A percentile compares a stretch with the other conserved stretches of the same genome.
phyloP scores from a whole-genome alignment of 2,329 filamentous ascomycete genomes.

The Ophiostoma himal-ulmi region DNA sequence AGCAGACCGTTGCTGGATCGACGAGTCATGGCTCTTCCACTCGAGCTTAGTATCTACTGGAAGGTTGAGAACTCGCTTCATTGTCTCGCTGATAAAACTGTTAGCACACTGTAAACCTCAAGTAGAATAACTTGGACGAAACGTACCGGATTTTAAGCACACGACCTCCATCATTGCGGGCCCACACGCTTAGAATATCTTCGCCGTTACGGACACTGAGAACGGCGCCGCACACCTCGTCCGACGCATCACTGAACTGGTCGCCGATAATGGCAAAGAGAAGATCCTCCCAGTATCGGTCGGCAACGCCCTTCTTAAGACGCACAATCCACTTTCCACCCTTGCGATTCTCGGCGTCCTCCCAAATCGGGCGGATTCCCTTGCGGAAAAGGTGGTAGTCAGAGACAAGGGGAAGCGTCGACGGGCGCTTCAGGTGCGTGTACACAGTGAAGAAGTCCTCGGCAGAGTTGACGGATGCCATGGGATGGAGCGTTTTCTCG shows the following conservation, averaged over 20 bases:
- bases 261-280: slow-evolving; percentile 87
- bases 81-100: slow-evolving; percentile 64
- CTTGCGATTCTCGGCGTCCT: slow-evolving; percentile 92
- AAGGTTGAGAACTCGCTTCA: slow-evolving; percentile 83
- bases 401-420: slow-evolving; percentile 79
- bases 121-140: neutral
- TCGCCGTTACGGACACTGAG: slow-evolving; percentile 92
- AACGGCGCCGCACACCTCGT: slow-evolving; percentile 92
- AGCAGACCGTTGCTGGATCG: slow-evolving; percentile 83
- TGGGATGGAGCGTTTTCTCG: slow-evolving; percentile 87
- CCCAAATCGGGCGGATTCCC: slow-evolving; percentile 94
- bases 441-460: slow-evolving; percentile 93
- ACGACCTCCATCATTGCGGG: slow-evolving; percentile 82
- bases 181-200: slow-evolving; percentile 97
- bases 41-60: slow-evolving; percentile 84
- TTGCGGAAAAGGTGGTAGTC: slow-evolving; percentile 99
- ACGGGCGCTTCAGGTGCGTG: slow-evolving; percentile 82
- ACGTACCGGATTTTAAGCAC: slow-evolving; percentile 92
- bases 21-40: slow-evolving; percentile 95
- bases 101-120: slow-evolving; percentile 7
- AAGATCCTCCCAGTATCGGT: slow-evolving; percentile 95
- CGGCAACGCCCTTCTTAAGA: slow-evolving; percentile 93
- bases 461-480: slow-evolving; percentile 73
- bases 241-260: slow-evolving; percentile 84
- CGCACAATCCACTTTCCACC: slow-evolving; percentile 97